Percentiles rank a stretch among this genome's conserved stretches.
phyloP scores from a whole-genome alignment of 225 moss, liverwort and hornwort genomes.

The Marchantia polymorpha region DNA sequence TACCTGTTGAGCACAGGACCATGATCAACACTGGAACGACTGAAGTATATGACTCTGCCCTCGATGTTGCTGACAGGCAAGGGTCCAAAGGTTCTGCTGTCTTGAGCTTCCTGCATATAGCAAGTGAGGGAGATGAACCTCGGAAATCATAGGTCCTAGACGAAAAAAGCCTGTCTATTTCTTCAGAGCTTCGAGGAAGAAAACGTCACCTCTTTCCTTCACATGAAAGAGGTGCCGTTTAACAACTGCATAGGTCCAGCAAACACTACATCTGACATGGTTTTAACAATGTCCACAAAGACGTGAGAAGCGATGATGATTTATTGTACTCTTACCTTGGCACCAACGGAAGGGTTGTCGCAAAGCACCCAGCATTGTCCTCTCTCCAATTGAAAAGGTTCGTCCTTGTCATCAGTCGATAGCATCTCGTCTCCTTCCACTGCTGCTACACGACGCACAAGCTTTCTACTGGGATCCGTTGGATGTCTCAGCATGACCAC shows the following conservation, averaged over 20 bases:
- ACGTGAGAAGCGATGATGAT: no score
- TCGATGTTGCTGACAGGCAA: constrained; percentile 66
- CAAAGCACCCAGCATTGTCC: constrained; percentile 99
- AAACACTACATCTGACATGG: no score
- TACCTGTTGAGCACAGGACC: constrained; percentile 90
- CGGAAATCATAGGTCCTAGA: not conserved
- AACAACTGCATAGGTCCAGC: no score
- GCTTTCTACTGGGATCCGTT: constrained; percentile 65
- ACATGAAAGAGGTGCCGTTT: no score
- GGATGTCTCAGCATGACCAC: constrained; percentile 96
- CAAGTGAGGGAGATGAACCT: not conserved
- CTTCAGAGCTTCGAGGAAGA: not conserved
- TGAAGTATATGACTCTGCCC: constrained; percentile 85
- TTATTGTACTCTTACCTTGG: constrained; percentile 69
- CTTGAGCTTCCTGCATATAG: constrained; percentile 49
- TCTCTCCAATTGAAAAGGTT: constrained; percentile 61
- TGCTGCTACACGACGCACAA: constrained; percentile 91
- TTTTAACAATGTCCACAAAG: no score
- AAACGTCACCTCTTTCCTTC: not conserved
- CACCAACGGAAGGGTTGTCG: constrained; percentile 66
- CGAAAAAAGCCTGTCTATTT: no score
- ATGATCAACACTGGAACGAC: constrained; percentile 79
- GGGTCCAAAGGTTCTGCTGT: constrained; percentile 96
- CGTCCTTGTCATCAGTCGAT: constrained; percentile 64
- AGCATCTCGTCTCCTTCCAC: constrained; percentile 98